A percentile compares a stretch with the other conserved stretches of the same genome.
phyloP scores from a whole-genome alignment of 1,139 yeast genomes.

The Geotrichum restrictum region DNA sequence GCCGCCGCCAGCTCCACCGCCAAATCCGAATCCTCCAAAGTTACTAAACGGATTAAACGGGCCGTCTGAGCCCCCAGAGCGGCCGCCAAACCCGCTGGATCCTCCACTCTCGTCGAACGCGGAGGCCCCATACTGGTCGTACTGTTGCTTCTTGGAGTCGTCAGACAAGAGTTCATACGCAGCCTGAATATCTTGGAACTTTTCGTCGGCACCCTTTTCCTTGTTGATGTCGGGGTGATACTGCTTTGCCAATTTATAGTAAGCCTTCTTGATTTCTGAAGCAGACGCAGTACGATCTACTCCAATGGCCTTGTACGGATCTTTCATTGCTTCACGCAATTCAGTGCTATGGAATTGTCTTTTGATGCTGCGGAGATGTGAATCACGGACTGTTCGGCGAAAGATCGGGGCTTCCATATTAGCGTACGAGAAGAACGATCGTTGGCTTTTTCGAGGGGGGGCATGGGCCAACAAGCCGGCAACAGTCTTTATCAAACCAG shows the following conservation, averaged over 20 bases:
- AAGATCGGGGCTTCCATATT: neutral
- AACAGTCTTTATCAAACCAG: neutral
- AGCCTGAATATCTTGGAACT: slow-evolving; percentile 88
- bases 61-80: slow-evolving; percentile 36
- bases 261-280: slow-evolving; percentile 89
- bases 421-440: neutral
- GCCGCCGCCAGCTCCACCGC: slow-evolving; percentile 37
- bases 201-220: slow-evolving; percentile 79
- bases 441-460: neutral
- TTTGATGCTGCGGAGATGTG: neutral
- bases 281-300: slow-evolving; percentile 66
- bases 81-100: slow-evolving; percentile 33
- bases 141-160: slow-evolving; percentile 80
- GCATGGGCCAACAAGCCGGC: neutral
- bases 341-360: slow-evolving; percentile 6
- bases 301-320: slow-evolving; percentile 84
- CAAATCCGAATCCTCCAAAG: slow-evolving; percentile 51
- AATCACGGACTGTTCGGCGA: neutral
- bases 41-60: slow-evolving; percentile 39
- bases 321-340: slow-evolving; percentile 40
- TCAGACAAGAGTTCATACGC: slow-evolving; percentile 90
- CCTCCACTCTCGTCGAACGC: slow-evolving; percentile 58
- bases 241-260: slow-evolving; percentile 87
- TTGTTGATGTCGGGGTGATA: slow-evolving; percentile 96
- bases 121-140: slow-evolving; percentile 85